Base-by-base conservation (phyloP, 2,329 filamentous ascomycete species). In the Talaromyces pinophilus region DNA sequence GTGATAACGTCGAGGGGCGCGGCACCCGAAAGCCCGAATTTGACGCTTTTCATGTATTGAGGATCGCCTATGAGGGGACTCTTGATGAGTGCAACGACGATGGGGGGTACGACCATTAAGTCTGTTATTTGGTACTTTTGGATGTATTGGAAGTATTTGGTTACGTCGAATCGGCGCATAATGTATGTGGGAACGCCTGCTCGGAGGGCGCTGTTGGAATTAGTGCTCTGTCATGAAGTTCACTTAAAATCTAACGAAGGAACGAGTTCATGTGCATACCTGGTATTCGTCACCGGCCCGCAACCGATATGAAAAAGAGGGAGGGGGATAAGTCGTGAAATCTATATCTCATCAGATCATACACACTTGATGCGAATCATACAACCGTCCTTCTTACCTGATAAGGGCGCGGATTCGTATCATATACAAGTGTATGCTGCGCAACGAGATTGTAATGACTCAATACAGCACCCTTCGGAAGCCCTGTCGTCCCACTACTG, bases 111-210 rank as follows among this genome's bases (percentile, higher is more conserved):
- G 6, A 54, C 50, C 25, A 54, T 54, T 1, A 54, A 54, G 7
- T 54, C 50, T 33, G 50, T 54, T 33, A 54, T 54, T 54, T 54
- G 25, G 28, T 54, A 54, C 17, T 54, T 54, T 54, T 54, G 50
- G 28, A 54, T 3, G 50, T 54, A 54, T 30, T 33, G 83, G 75
- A 96, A 82, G 83, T 93, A 87, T 75, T 88, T 84, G 63, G 87
- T 72, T 67, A 95, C 92, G 73, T 94, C 88, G 76, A 93, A 96
- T 15, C 82, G 77, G 2, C 79, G 79, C 72, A 85, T 78, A 28
- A 85, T 74, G 67, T 82, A 83, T 17, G 91, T 86, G 0, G 89
- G 88, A 1, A 88, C 79, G 17, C 82, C 80, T 55, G 76, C 57
- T 84, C 83, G 64, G 82, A 86, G 61, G 88, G 86, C 72, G 89